Evolutionary conservation across 306 rosid species (phyloP).

Genomic region (Cicer judaicum): DNA sequence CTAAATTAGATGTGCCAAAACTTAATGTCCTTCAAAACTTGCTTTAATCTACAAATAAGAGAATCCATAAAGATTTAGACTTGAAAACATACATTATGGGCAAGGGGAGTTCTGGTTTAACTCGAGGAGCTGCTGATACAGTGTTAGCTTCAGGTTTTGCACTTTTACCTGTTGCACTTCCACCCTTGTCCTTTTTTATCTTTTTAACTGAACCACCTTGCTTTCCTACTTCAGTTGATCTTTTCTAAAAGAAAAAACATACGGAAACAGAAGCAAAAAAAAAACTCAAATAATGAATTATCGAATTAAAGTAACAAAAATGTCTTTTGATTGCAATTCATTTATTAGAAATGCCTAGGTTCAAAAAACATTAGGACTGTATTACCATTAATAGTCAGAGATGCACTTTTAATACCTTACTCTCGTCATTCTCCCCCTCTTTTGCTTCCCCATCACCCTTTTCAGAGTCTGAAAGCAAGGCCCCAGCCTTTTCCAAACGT

Average conservation of each 20-base stretch:
- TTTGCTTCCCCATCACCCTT: slow-evolving; percentile 85
- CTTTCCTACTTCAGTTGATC: slow-evolving; percentile 82
- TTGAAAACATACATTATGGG: slow-evolving; percentile 73
- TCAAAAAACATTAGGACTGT: slow-evolving; percentile 14
- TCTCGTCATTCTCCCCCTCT: slow-evolving; percentile 84
- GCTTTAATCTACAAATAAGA: not conserved
- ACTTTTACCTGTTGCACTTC: slow-evolving; percentile 68
- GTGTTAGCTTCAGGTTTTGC: slow-evolving; percentile 70
- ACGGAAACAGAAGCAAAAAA: slow-evolving; percentile 37
- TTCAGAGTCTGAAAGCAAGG: slow-evolving; percentile 82
- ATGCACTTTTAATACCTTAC: slow-evolving; percentile 61
- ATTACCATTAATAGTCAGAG: slow-evolving; percentile 9
- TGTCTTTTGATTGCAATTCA: not conserved
- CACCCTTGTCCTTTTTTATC: slow-evolving; percentile 86
- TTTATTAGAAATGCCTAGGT: slow-evolving; percentile 11
- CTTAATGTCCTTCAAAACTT: not conserved
- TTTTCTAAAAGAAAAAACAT: slow-evolving; percentile 66
- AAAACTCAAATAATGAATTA: slow-evolving; percentile 23
- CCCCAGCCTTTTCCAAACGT: slow-evolving; percentile 79
- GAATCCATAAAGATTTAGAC: slow-evolving; percentile 13
- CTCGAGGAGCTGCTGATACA: slow-evolving; percentile 75
- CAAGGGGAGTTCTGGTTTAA: slow-evolving; percentile 88
- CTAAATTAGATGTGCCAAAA: not conserved
- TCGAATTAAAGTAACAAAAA: slow-evolving; percentile 11
- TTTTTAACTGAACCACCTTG: slow-evolving; percentile 88